These are phyloP conservation scores for Fusarium sp. DNA, from an alignment of 2,329 filamentous ascomycete genomes.

Conservation along the genomic window DNA sequence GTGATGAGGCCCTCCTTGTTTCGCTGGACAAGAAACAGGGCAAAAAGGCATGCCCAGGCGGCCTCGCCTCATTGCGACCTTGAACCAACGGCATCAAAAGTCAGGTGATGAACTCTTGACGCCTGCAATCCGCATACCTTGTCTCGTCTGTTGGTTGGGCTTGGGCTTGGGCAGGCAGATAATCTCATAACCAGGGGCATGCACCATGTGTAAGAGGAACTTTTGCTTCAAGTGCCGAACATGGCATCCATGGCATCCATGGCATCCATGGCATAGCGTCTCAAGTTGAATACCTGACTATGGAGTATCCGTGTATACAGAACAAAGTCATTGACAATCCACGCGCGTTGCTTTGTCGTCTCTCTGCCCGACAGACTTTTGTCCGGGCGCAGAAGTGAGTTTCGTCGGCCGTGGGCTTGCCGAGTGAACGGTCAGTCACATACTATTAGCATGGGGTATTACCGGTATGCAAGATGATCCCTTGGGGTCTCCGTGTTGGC, in stretches of 20 bases:
- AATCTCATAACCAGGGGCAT: slow-evolving; percentile 1
- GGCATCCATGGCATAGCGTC: slow-evolving; percentile 18
- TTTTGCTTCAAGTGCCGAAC: slow-evolving; percentile 29
- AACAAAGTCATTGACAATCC: background rate
- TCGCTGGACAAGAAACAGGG: background rate
- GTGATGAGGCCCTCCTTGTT: slow-evolving; percentile 3
- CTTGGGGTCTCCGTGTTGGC: slow-evolving; percentile 4
- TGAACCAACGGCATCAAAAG: slow-evolving; percentile 21
- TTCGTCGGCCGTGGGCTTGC: slow-evolving; percentile 8
- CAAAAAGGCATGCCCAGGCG: background rate
- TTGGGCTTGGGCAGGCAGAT: background rate
- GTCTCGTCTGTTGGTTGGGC: slow-evolving; percentile 7
- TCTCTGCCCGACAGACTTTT: background rate
- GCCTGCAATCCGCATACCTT: slow-evolving; percentile 37
- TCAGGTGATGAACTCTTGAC: slow-evolving; percentile 42
- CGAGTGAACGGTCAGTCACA: too few relatives aligned
- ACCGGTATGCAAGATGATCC: slow-evolving; percentile 26
- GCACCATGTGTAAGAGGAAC: background rate
- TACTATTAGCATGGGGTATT: too few relatives aligned
- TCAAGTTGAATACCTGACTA: background rate
- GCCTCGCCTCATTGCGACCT: background rate
- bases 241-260: slow-evolving; percentile 10
- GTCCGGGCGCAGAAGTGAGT: slow-evolving; percentile 32
- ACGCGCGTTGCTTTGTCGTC: background rate
- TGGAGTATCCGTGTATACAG: background rate